Conservation (phyloP, 176 grass and related monocot species). For the Hyparrhenia diplandra region DNA sequence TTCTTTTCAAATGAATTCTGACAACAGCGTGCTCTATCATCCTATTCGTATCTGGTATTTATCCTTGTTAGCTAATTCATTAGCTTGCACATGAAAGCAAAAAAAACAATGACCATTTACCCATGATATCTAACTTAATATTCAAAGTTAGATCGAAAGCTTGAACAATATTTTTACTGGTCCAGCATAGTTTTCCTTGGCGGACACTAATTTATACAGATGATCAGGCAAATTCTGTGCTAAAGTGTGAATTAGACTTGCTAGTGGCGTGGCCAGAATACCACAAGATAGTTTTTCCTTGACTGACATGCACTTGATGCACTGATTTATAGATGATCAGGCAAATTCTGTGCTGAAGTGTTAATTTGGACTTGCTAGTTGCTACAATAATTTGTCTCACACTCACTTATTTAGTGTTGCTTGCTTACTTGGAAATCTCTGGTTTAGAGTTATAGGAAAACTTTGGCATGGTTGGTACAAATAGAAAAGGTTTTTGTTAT, state of each 20-base stretch:
- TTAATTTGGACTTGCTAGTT: no score
- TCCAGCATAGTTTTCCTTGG: no score
- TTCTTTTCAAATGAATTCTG: background rate
- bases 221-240: background rate
- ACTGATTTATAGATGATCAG: no score
- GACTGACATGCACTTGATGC: no score
- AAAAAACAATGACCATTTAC: background rate
- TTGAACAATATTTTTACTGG: background rate
- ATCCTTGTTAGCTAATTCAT: background rate
- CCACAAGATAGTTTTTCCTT: background rate
- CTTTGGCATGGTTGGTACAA: no score
- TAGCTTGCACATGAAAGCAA: background rate
- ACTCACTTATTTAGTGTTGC: no score
- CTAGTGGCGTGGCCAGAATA: background rate
- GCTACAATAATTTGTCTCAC: no score
- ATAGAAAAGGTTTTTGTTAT: no score
- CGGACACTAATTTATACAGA: background rate
- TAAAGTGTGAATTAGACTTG: background rate
- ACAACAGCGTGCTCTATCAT: background rate
- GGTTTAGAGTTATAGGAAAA: no score
- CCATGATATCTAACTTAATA: background rate
- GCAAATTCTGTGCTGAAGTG: no score
- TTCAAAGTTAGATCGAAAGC: no score
- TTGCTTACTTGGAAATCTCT: no score
- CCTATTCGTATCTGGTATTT: background rate